Base-by-base conservation (phyloP, 2,329 filamentous ascomycete genomes). In the Penicillium sp. region DNA sequence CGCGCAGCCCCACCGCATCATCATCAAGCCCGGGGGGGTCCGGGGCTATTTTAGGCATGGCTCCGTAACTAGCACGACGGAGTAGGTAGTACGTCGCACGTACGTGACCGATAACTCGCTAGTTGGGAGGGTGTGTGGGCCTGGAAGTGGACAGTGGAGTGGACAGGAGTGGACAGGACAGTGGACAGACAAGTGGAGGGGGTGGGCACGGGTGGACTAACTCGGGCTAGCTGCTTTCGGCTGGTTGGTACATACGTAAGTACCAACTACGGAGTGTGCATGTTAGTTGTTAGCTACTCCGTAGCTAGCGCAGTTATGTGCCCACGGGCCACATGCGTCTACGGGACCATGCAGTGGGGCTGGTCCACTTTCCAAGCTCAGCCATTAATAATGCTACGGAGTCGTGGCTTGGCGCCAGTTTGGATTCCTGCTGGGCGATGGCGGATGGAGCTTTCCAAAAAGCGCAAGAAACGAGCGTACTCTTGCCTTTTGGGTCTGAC, bases 241-340 rank as follows among this genome's bases (percentile, higher is more conserved):
- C 12, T 11, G 28, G 28, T 33, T 11, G 8, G 28, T n/a, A 33
- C 28, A 11, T 33, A 33, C 28, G 28, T 33, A n/a, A n/a, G n/a
- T n/a, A n/a, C n/a, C n/a, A n/a, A n/a, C n/a, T n/a, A n/a, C n/a
- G n/a, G n/a, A n/a, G n/a, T n/a, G n/a, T n/a, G n/a, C n/a, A n/a
- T n/a, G n/a, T 30, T 30, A 30, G 28, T 5, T 5, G 5, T 2
- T 3, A 35, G 30, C 30, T 45, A n/a, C n/a, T n/a, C n/a, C n/a
- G n/a, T n/a, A n/a, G n/a, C n/a, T 42, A 20, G 20, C 30, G n/a
- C 21, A 33, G 24, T 28, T 26, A n/a, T 18, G 35, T 35, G 38
- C 45, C 53, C 53, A 56, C 53, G 46, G 53, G 26, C 53, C 53
- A 56, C 53, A 56, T 56, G 53, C 47, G 38, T 35, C 38, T 21